These are phyloP conservation scores for Silene vulgaris DNA, from an alignment of 179 eudicot genomes.

Conservation along the genomic window DNA sequence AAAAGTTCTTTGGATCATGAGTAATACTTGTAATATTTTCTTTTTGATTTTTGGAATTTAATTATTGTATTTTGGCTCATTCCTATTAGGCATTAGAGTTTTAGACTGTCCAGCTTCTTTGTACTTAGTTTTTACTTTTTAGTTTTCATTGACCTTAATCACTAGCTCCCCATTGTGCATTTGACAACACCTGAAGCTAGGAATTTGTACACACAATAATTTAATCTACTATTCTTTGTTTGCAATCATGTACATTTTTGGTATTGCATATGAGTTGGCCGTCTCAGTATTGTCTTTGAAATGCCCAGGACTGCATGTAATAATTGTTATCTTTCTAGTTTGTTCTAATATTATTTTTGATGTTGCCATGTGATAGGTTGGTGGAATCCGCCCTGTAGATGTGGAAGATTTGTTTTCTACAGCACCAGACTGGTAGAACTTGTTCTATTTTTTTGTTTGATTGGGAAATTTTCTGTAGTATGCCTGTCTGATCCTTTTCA, in stretches of 20 bases:
- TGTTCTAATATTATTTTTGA: neutral
- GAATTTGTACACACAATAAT: neutral
- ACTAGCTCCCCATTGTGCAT: neutral
- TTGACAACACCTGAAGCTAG: neutral
- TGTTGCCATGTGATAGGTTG: conserved; percentile 44
- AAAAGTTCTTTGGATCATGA: neutral
- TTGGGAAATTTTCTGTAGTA: neutral
- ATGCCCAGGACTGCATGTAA: neutral
- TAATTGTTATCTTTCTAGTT: neutral
- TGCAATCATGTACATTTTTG: neutral
- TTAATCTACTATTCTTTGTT: neutral
- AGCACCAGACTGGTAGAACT: conserved; percentile 74
- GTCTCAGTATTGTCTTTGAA: neutral
- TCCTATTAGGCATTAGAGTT: neutral
- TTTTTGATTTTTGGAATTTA: neutral
- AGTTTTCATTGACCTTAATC: neutral
- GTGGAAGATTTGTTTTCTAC: conserved; percentile 90
- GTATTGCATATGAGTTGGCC: neutral
- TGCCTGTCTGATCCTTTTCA: conserved; percentile 10
- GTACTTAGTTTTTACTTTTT: neutral
- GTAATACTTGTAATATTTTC: neutral
- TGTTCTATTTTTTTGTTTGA: neutral
- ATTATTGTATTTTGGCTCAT: neutral
- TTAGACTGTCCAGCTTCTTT: neutral
- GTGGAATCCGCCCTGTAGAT: conserved; percentile 54